phyloP scores from a whole-genome alignment of 192 early-diverging fungal species.

The Coemansia sp. region DNA sequence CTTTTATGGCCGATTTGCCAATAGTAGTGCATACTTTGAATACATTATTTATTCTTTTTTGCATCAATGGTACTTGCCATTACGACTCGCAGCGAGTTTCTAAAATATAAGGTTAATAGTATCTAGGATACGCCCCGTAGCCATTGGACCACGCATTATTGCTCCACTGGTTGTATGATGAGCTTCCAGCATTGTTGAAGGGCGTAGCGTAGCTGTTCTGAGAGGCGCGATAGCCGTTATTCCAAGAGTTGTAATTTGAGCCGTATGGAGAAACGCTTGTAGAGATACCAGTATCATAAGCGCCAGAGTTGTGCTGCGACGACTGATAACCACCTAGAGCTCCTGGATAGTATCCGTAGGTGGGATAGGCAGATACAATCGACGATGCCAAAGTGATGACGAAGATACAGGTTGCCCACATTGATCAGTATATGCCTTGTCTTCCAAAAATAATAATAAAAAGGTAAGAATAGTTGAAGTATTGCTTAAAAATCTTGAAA shows the following conservation, averaged over 20 bases:
- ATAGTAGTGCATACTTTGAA: neutral
- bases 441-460: no score
- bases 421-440: neutral
- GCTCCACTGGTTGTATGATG: conserved; percentile 35
- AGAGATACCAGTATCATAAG: conserved; percentile 29
- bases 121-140: conserved; percentile 23
- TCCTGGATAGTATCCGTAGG: conserved; percentile 35
- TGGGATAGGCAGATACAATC: conserved; percentile 24
- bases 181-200: conserved; percentile 24
- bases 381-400: neutral
- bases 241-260: conserved; percentile 32
- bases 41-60: neutral
- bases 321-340: conserved; percentile 11
- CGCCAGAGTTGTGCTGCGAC: conserved; percentile 37
- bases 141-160: conserved; percentile 39
- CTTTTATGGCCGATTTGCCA: neutral
- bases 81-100: neutral
- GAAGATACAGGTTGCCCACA: neutral
- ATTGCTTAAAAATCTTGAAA: neutral
- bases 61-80: neutral
- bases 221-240: conserved; percentile 26
- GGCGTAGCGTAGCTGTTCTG: conserved; percentile 24
- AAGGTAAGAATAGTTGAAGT: neutral
- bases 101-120: conserved; percentile 8
- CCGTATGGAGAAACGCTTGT: conserved; percentile 29